A percentile compares a stretch with the other conserved stretches of the same genome.
Conservation (phyloP, 176 grass and related monocot species). For the Zoysia pacifica region DNA sequence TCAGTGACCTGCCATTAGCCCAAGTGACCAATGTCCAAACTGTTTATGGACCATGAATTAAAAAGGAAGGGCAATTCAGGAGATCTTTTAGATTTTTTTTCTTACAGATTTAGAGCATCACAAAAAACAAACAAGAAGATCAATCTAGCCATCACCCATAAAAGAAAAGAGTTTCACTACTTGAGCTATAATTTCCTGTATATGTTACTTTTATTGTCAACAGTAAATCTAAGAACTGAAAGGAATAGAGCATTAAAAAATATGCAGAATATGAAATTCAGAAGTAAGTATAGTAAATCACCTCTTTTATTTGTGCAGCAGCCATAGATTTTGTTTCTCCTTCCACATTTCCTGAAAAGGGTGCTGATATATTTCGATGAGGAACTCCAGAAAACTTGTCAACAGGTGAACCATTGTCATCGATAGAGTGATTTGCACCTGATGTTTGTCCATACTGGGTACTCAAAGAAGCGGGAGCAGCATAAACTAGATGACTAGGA, state of each 20-base stretch:
- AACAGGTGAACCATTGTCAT: conserved; percentile 29
- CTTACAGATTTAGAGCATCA: conserved; percentile 20
- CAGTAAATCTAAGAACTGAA: background rate
- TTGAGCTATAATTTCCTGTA: background rate
- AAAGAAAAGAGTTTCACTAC: background rate
- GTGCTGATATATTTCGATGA: conserved; percentile 33
- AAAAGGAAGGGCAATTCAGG: background rate
- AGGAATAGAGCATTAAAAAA: conserved; percentile 17
- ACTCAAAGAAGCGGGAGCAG: conserved; percentile 45
- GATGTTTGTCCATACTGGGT: conserved; percentile 45
- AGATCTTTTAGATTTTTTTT: conserved; percentile 1
- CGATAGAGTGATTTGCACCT: conserved; percentile 30
- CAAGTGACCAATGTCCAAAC: background rate
- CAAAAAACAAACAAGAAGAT: background rate
- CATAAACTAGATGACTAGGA: conserved; percentile 44
- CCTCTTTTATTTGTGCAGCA: conserved; percentile 53
- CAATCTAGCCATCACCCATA: background rate
- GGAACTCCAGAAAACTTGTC: conserved; percentile 38
- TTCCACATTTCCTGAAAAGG: conserved; percentile 35
- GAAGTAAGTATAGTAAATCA: conserved; percentile 27
- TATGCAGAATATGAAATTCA: conserved; percentile 29
- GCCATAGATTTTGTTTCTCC: conserved; percentile 39
- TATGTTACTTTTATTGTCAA: background rate
- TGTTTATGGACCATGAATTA: background rate
- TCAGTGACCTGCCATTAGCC: conserved; percentile 16